Evolutionary conservation across 495 filamentous ascomycete species (phyloP), one percentile per base, ranked within the genome.

Genomic region (Penicilliopsis zonata): DNA sequence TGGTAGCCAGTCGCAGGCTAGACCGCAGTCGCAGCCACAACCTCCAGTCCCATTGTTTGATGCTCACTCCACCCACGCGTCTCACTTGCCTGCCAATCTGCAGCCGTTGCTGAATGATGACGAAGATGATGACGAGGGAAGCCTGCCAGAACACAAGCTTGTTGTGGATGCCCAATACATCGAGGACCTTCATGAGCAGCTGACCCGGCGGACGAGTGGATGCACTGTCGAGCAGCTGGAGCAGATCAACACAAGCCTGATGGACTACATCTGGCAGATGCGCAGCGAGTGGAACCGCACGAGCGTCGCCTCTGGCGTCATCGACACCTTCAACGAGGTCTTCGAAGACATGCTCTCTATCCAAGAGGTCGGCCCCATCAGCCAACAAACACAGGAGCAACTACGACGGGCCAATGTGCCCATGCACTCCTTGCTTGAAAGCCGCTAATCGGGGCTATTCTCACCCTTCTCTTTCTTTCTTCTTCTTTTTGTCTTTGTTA

Each of bases 141-240:
- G n/a, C n/a, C n/a, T n/a, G n/a, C n/a, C n/a, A n/a, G 42, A 48
- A 9, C 48, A 53, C 4, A 43, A 49, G 32, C 40, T 80, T 12
- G 62, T 80, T 19, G 36, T 86, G 25, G 73, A 86, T 44, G 63
- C 69, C 6, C 36, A 44, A 0, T 57, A 65, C 22, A 49, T 82
- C 23, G 48, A 66, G 7, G 44, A 61, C 9, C 65, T 93, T 20
- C 66, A 80, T 31, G 43, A 61, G 0, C 50, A 67, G 17, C 53
- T 94, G 13, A 70, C 74, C 1, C 51, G 69, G 10, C 65, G 69
- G 18, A 82, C 81, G 5, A 79, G 78, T 25, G 86, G 86, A 0
- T 86, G 76, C 57, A 80, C 74, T 2, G 77, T 98, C 23, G 90
- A 96, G 57, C 92, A 98, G 51, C 65, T 98, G 18, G 88, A 96